A percentile compares a stretch with the other conserved stretches of the same genome.
phyloP scores from a whole-genome alignment of 2,329 filamentous ascomycete genomes.

The Apiospora sp. region DNA sequence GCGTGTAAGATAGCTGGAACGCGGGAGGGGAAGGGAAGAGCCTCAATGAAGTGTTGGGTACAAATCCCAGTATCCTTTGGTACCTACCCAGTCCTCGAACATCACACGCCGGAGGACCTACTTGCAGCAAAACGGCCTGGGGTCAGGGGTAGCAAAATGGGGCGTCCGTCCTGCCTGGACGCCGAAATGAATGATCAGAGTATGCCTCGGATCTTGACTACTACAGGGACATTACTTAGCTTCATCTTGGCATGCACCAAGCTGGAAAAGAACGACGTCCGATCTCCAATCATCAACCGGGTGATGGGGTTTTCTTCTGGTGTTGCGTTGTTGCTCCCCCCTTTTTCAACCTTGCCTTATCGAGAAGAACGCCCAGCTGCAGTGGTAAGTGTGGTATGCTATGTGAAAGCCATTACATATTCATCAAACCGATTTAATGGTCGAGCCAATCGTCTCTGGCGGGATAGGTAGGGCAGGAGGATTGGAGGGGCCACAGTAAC shows the following conservation, averaged over 20 bases:
- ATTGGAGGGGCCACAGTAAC: background rate
- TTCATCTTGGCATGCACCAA: background rate
- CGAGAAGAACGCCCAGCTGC: background rate
- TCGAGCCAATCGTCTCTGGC: background rate
- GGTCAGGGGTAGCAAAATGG: background rate
- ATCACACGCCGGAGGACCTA: background rate
- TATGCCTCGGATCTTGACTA: background rate
- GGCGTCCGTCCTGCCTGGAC: too few species aligned
- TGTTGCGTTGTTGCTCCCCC: background rate
- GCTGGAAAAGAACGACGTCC: background rate
- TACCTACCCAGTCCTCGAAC: background rate
- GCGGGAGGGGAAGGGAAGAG: background rate
- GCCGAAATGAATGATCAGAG: background rate
- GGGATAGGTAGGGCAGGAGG: background rate
- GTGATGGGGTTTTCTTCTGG: background rate
- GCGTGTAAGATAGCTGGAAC: background rate
- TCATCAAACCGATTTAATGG: background rate
- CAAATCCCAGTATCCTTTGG: background rate
- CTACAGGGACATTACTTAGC: background rate
- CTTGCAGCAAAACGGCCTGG: background rate
- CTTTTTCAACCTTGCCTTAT: conserved; percentile 7
- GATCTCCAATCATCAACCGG: background rate
- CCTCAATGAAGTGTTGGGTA: background rate
- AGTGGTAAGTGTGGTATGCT: background rate
- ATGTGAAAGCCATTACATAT: background rate